Evolutionary conservation across 192 early-diverging fungal species (phyloP).

Genomic region (Spizellomyces punctatus): DNA sequence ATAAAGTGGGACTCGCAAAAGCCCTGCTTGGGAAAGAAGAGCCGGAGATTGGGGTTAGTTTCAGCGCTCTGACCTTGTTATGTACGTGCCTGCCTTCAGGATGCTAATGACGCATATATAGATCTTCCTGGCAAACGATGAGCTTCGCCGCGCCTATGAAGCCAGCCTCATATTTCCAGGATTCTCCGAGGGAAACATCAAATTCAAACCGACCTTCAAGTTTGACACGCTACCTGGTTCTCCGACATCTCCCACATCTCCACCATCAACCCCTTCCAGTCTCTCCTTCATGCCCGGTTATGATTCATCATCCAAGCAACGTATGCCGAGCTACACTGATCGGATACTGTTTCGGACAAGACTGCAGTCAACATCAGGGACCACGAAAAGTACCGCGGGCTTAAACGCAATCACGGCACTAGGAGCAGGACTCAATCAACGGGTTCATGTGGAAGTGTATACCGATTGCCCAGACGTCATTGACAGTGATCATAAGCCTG

Average conservation of each 20-base stretch:
- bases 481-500: constrained; percentile 90
- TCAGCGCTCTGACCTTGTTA: neutral
- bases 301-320: constrained; percentile 63
- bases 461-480: constrained; percentile 56
- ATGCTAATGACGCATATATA: neutral
- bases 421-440: constrained; percentile 17
- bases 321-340: constrained; percentile 93
- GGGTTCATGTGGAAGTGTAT: constrained; percentile 54
- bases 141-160: constrained; percentile 6
- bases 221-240: constrained; percentile 53
- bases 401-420: constrained; percentile 31
- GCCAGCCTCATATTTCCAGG: constrained; percentile 69
- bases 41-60: constrained; percentile 18
- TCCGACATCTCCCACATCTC: neutral
- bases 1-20: constrained; percentile 49
- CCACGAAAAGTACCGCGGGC: neutral
- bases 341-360: constrained; percentile 79
- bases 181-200: constrained; percentile 77
- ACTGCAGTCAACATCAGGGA: constrained; percentile 12
- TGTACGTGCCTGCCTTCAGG: constrained; percentile 61
- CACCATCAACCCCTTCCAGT: constrained; percentile 2
- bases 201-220: constrained; percentile 92
- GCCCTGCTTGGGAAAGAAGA: constrained; percentile 41
- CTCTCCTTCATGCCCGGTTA: constrained; percentile 62
- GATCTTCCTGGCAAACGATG: constrained; percentile 11